A percentile compares a stretch with the other conserved stretches of the same genome.
Evolutionary conservation across 306 rosid genomes (phyloP).

Genomic region (Quercus variabilis): DNA sequence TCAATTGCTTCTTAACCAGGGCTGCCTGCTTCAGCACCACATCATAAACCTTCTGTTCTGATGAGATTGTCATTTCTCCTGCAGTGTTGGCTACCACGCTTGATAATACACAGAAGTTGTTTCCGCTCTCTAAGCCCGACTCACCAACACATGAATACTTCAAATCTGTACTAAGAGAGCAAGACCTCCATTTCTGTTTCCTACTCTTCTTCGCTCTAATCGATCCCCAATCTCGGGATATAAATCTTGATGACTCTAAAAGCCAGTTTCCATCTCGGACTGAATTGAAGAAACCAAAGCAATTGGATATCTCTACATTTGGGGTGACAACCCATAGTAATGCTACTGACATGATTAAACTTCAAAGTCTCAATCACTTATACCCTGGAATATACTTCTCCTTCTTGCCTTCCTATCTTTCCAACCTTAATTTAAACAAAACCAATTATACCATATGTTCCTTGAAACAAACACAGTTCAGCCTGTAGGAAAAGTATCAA

Average conservation of each 20-base stretch:
- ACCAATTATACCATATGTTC: slow-evolving; percentile 5
- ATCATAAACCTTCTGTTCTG: slow-evolving; percentile 68
- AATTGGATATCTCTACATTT: slow-evolving; percentile 42
- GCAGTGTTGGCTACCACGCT: slow-evolving; percentile 62
- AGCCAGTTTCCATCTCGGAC: slow-evolving; percentile 34
- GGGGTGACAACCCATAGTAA: slow-evolving; percentile 44
- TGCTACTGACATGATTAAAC: slow-evolving; percentile 58
- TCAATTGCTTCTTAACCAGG: slow-evolving; percentile 54
- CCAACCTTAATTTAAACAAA: slow-evolving; percentile 13
- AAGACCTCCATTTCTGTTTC: slow-evolving; percentile 32
- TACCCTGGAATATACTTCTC: background rate
- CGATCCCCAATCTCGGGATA: slow-evolving; percentile 28
- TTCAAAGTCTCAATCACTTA: slow-evolving; percentile 3
- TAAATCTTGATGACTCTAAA: slow-evolving; percentile 40
- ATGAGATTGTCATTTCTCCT: slow-evolving; percentile 48
- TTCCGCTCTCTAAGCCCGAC: slow-evolving; percentile 39
- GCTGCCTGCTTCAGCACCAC: slow-evolving; percentile 78
- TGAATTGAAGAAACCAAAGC: slow-evolving; percentile 47
- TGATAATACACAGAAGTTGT: slow-evolving; percentile 36
- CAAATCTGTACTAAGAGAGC: slow-evolving; percentile 39
- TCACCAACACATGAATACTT: slow-evolving; percentile 45
- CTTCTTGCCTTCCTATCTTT: slow-evolving; percentile 5
- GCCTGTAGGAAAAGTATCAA: background rate
- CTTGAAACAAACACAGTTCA: background rate
- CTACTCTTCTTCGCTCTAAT: slow-evolving; percentile 34